These are phyloP conservation scores for Cercophora scortea DNA, from an alignment of 495 filamentous ascomycete species.

Conservation along the genomic window DNA sequence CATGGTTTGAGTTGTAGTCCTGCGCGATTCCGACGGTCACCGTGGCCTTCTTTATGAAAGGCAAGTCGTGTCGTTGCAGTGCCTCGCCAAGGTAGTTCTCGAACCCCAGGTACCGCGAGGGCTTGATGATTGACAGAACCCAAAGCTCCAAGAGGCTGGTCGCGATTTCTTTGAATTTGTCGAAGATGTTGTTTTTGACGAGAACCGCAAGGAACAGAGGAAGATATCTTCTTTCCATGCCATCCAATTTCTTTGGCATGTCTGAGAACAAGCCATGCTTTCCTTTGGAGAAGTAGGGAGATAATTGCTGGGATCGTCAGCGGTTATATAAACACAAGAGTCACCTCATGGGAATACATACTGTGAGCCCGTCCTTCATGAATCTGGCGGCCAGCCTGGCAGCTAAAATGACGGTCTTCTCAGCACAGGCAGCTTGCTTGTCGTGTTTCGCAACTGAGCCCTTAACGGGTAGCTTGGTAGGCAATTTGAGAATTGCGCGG, in stretches of 20 bases:
- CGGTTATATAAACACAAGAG: conserved; percentile 1
- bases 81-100: conserved; percentile 36
- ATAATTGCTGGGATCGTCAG: conserved; percentile 20
- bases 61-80: conserved; percentile 23
- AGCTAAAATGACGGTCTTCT: conserved; percentile 29
- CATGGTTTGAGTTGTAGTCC: conserved; percentile 33
- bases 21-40: conserved; percentile 20
- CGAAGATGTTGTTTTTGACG: conserved; percentile 29
- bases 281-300: conserved; percentile 30
- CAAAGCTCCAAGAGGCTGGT: conserved; percentile 28
- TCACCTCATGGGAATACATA: conserved; percentile 5
- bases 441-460: conserved; percentile 6
- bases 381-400: conserved; percentile 34
- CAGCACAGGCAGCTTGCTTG: conserved; percentile 25
- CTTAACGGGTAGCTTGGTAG: neutral
- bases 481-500: conserved; percentile 23
- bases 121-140: conserved; percentile 32
- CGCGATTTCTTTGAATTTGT: conserved; percentile 29
- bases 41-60: conserved; percentile 23
- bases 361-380: conserved; percentile 29
- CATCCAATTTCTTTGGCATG: conserved; percentile 19
- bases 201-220: conserved; percentile 34
- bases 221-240: conserved; percentile 24
- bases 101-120: conserved; percentile 23
- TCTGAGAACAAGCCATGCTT: conserved; percentile 31